Evolutionary conservation across 2,329 filamentous ascomycete species (phyloP), one percentile per base, ranked within the genome.

Genomic region (Nothomitra cinnamomea): DNA sequence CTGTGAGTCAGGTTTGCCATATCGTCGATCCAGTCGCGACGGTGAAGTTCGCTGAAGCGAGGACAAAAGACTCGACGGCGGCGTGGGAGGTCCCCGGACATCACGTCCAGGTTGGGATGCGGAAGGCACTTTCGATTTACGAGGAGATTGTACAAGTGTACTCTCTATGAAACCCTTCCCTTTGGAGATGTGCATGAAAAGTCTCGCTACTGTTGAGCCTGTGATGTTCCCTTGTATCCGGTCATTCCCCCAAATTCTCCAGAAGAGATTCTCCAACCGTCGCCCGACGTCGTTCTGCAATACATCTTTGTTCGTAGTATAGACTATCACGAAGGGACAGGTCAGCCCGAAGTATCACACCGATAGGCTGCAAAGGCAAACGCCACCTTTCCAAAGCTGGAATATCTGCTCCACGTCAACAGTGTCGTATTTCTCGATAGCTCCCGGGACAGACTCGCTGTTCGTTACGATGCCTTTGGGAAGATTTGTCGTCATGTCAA

Each of bases 261-360:
- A 75, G 59, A 76, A 75, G 28, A 75, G 64, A 59, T 75, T 73
- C 55, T 74, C 70, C n/a, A 74, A 62, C 55, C 73, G 65, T 53
- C 62, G 61, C 47, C 70, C 70, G 3, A 63, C 61, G 41, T 65
- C 61, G 55, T 69, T 66, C 41, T 67, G 63, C 49, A 71, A 64
- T 15, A 68, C 66, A 48, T 67, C 62, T 50, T 68, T 68, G 53
- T 71, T 73, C 52, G 67, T 66, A 52, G 64, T 67, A 59, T 72
- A 75, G 40, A 70, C 72, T 75, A 57, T 38, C 40, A 25, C 32
- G 36, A 2, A 38, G 32, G 10, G 3, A 21, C 12, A 5, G n/a
- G 32, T 32, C 21, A 48, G 43, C 10, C 25, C 17, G 28, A 48
- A 19, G 12, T 6, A 24, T 12, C 21, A n/a, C 19, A 22, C 21